These are phyloP conservation scores for Ricinus communis DNA, from an alignment of 345 rosid genomes.

Conservation along the genomic window DNA sequence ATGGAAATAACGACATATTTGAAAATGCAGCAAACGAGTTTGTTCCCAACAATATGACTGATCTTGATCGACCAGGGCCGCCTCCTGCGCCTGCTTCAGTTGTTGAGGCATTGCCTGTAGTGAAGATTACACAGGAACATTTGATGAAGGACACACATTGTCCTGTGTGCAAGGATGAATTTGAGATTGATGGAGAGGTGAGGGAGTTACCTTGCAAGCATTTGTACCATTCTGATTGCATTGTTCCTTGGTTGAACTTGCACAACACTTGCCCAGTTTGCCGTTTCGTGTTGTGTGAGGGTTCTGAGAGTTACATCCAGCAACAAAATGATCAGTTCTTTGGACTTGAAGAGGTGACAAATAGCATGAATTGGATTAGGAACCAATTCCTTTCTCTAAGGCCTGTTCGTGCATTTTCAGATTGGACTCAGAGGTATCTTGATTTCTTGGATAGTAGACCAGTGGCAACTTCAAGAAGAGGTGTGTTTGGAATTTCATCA, in stretches of 20 bases:
- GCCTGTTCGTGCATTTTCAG: slow-evolving; percentile 40
- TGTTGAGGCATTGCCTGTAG: slow-evolving; percentile 50
- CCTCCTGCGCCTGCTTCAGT: slow-evolving; percentile 44
- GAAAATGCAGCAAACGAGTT: slow-evolving; percentile 10
- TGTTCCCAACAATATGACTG: slow-evolving; percentile 19
- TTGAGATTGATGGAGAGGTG: slow-evolving; percentile 48
- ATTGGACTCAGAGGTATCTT: slow-evolving; percentile 29
- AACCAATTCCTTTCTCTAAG: slow-evolving; percentile 24
- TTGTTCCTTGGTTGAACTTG: slow-evolving; percentile 66
- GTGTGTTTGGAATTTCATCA: slow-evolving; percentile 28
- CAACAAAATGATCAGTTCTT: slow-evolving; percentile 2
- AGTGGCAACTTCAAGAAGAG: slow-evolving; percentile 10
- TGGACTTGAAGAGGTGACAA: slow-evolving; percentile 25
- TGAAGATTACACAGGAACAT: slow-evolving; percentile 34
- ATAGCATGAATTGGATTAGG: slow-evolving; percentile 31
- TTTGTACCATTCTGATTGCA: slow-evolving; percentile 65
- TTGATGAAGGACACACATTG: slow-evolving; percentile 43
- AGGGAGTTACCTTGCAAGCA: slow-evolving; percentile 68
- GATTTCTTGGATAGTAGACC: slow-evolving; percentile 21
- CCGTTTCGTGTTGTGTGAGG: slow-evolving; percentile 39
- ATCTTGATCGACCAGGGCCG: slow-evolving; percentile 43
- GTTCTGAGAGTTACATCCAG: not conserved
- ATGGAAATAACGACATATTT: not conserved
- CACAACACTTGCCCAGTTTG: slow-evolving; percentile 80
- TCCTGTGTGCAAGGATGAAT: slow-evolving; percentile 78